Base-by-base conservation (phyloP, 805 yeast genomes). In the Starmerella sp. region DNA sequence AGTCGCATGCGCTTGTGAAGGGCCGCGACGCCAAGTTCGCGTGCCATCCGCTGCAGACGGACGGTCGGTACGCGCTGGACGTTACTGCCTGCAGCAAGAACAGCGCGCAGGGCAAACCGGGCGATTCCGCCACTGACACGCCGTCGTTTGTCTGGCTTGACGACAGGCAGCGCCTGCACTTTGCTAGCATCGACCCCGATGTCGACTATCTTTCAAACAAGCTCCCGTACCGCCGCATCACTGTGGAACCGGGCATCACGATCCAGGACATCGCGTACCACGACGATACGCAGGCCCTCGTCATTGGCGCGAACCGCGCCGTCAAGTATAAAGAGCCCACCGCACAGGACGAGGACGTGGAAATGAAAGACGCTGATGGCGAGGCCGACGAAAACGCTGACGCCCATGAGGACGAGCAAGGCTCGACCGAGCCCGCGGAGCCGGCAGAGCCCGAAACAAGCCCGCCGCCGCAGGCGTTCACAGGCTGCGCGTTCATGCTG, bases 61-160 rank as follows among this genome's bases (percentile, higher is more conserved):
- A 45, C 17, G 54, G 52, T 2, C 55, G 22, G n/a, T 22, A 36
- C 30, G 36, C 54, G 1, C 9, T 54, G 11, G 60, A 57, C 31
- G 28, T 49, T 7, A 14, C 10, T 8, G 14, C 38, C 8, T 31
- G 29, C 22, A 28, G 29, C n/a, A 36, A 30, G 5, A 13, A 30
- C 22, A 60, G 53, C 17, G 62, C 60, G 37, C 56, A 11, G 44
- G 46, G 13, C 15, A 28, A n/a, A 22, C 3, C 22, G 22, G 22
- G 22, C 22, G 22, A 22, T 22, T 22, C 22, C 22, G 22, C 22
- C 22, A 22, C 22, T 22, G 22, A 22, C 22, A 32, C 29, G 45
- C 32, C 45, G 13, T 28, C 34, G 28, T 46, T 57, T 28, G 56
- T 38, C 11, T 55, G 57, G 56, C 58, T 55, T 28, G 60, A 57